Percentiles rank a stretch among this genome's conserved stretches.
Evolutionary conservation across 139 green algal genomes (phyloP).

Genomic region (Nannochloris sp.): DNA sequence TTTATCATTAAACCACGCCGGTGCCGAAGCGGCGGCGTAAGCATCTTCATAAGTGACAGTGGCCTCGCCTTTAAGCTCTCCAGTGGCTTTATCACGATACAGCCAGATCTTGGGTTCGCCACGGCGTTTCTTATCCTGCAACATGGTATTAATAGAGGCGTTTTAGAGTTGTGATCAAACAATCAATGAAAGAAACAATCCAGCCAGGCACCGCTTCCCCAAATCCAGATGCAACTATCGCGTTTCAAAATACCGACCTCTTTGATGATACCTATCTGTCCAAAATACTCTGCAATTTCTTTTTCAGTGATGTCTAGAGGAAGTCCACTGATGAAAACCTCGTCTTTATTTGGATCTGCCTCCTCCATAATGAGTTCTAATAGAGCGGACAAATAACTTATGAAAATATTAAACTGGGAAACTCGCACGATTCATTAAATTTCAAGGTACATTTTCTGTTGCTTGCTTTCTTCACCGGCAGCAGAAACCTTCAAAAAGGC

Average conservation of each 20-base stretch:
- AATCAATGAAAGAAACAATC: no score
- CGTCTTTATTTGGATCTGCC: conserved; percentile 48
- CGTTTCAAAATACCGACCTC: background rate
- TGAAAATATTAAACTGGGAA: no score
- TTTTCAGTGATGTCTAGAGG: conserved; percentile 49
- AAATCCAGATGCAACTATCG: no score
- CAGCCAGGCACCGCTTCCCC: no score
- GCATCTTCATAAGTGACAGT: conserved; percentile 76
- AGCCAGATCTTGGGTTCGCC: conserved; percentile 36
- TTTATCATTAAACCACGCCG: conserved; percentile 84
- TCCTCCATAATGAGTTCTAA: no score
- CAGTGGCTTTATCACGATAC: conserved; percentile 62
- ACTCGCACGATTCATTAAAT: no score
- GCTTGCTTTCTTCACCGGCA: no score
- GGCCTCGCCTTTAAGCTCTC: conserved; percentile 73
- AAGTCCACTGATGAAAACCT: conserved; percentile 55
- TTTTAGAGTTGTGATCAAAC: no score
- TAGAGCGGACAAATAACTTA: no score
- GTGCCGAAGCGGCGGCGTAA: conserved; percentile 61
- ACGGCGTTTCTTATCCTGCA: conserved; percentile 6
- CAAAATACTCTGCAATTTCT: conserved; percentile 70
- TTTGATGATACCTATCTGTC: conserved; percentile 65
- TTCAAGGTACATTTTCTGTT: no score
- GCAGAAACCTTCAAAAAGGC: no score
- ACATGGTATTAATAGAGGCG: no score